phyloP scores from a whole-genome alignment of 805 yeast genomes.

The Metschnikowia shivogae region DNA sequence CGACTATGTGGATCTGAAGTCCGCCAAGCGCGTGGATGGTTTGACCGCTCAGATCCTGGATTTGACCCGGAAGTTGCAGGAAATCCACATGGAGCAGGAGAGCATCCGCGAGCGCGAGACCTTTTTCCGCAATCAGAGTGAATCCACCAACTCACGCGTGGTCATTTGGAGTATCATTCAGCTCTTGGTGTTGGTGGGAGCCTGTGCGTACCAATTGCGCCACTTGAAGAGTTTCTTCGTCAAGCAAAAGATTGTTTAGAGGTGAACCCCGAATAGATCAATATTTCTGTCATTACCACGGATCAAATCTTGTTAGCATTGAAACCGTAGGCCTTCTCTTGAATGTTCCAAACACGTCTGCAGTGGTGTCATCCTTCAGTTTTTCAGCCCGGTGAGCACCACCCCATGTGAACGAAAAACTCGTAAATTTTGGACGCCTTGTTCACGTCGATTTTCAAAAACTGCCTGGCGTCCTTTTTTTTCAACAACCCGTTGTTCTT shows the following conservation, averaged over 20 bases:
- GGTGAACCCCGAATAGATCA: conserved; percentile 3
- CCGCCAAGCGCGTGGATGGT: conserved; percentile 49
- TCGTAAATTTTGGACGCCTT: conserved; percentile 88
- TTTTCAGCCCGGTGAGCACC: conserved; percentile 51
- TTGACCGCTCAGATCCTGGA: conserved; percentile 53
- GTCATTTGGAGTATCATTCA: conserved; percentile 73
- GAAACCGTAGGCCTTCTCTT: too few relatives aligned
- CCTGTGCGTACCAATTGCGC: conserved; percentile 72
- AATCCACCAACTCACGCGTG: conserved; percentile 68
- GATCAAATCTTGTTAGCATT: too few relatives aligned
- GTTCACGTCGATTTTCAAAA: conserved; percentile 77
- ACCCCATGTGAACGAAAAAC: conserved; percentile 86
- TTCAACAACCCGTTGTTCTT: conserved; percentile 80
- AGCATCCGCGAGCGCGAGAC: conserved; percentile 75
- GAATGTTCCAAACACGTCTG: too few relatives aligned
- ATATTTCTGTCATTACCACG: too few relatives aligned
- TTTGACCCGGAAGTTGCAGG: conserved; percentile 53
- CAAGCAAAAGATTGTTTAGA: conserved; percentile 75
- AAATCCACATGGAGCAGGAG: conserved; percentile 61
- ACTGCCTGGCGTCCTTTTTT: conserved; percentile 79
- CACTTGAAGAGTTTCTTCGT: conserved; percentile 80
- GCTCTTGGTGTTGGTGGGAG: conserved; percentile 57
- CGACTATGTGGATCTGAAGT: conserved; percentile 58
- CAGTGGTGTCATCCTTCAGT: too few relatives aligned
- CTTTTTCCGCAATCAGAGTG: conserved; percentile 71